Evolutionary conservation across 495 filamentous ascomycete genomes (phyloP), one percentile per base, ranked within the genome.

Genomic region (Xylaria castorea): DNA sequence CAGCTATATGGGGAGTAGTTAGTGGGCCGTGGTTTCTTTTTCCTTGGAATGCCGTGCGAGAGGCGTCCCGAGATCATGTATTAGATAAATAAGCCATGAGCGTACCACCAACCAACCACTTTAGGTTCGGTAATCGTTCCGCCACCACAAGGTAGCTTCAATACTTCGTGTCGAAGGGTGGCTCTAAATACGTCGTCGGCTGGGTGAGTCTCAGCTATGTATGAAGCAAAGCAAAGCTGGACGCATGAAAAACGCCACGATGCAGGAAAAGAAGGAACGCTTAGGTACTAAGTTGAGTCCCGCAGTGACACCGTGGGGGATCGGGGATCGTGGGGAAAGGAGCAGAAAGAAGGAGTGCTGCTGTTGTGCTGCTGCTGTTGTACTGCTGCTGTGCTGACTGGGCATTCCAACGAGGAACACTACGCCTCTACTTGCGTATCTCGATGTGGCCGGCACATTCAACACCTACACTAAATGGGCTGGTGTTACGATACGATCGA

Each of bases 161-260:
- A 68, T 40, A 57, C 48, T 27, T 27, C 14, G 32, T 34, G 66
- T 55, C 50, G 48, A 36, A 53, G 25, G n/a, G 48, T 55, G 65
- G 48, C 48, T 4, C n/a, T n/a, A n/a, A n/a, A n/a, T n/a, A n/a
- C 34, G 65, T 55, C 30, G 27, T 66, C 46, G 32, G 32, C 44
- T 57, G 50, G 66, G 48, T 32, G 50, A 55, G 66, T 68, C 66
- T 68, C 66, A 68, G 66, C 50, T 57, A 57, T n/a, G 66, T 68
- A 42, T 16, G 20, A 68, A 22, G 32, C 30, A 51, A 53, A 67
- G 27, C 64, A 67, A 50, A 51, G 27, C 38, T 50, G 25, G 38
- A 67, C 4, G 66, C 50, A 68, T n/a, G n/a, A 42, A 14, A 57
- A 55, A 38, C 48, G 66, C 66, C 66, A 68, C 66, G 66, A 68